These are phyloP conservation scores for Aspergillus ellipticus DNA, from an alignment of 495 filamentous ascomycete genomes.

Conservation along the genomic window DNA sequence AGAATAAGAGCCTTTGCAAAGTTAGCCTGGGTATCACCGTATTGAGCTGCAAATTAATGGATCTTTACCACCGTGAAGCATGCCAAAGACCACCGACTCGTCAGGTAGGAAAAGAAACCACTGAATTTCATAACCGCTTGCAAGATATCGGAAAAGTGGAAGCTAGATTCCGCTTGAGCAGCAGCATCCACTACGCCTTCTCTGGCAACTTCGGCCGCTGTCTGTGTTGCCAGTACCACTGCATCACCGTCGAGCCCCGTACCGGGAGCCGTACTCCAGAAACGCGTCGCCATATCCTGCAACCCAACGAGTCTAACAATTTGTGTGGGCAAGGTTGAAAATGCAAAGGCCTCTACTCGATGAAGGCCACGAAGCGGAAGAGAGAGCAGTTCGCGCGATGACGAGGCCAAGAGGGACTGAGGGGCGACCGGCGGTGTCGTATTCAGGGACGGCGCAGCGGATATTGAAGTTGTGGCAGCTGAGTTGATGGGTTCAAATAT, in stretches of 20 bases:
- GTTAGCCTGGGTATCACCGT: not conserved
- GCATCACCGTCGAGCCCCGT: slow-evolving; percentile 23
- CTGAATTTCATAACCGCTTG: slow-evolving; percentile 59
- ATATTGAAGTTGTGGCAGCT: slow-evolving; percentile 6
- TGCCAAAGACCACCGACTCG: slow-evolving; percentile 87
- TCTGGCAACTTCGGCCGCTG: slow-evolving; percentile 26
- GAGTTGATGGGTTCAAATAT: slow-evolving; percentile 5
- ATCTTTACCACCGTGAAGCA: slow-evolving; percentile 69
- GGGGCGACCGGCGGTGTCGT: slow-evolving; percentile 20
- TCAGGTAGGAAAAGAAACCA: slow-evolving; percentile 85
- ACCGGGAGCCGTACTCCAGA: slow-evolving; percentile 28
- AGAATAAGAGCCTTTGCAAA: slow-evolving; percentile 70
- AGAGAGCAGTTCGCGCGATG: slow-evolving; percentile 30
- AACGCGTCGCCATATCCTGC: slow-evolving; percentile 18
- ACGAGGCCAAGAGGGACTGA: slow-evolving; percentile 27
- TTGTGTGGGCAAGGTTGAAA: slow-evolving; percentile 36
- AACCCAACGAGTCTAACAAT: slow-evolving; percentile 31
- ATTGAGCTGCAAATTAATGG: not conserved
- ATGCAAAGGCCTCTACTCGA: slow-evolving; percentile 35
- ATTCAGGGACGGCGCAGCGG: slow-evolving; percentile 16
- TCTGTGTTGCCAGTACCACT: slow-evolving; percentile 25
- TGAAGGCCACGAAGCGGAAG: slow-evolving; percentile 37
- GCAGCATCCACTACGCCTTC: slow-evolving; percentile 28
- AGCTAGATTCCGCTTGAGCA: slow-evolving; percentile 23
- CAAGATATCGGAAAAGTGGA: slow-evolving; percentile 35